A percentile compares a stretch with the other conserved stretches of the same genome.
Evolutionary conservation across 345 rosid species (phyloP).

Genomic region (Eucalyptus urophylla): DNA sequence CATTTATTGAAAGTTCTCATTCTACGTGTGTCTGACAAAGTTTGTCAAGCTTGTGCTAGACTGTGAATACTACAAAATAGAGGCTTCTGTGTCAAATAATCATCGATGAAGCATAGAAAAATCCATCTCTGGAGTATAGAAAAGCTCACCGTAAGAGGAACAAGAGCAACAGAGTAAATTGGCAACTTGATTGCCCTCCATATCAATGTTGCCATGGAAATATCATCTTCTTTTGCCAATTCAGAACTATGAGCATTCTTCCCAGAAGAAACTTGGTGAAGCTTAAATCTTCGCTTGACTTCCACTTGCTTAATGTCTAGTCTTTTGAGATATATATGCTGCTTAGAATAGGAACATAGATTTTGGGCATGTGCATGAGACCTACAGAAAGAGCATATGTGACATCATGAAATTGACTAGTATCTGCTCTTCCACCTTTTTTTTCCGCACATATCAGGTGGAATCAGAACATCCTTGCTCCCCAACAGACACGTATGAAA

Average conservation of each 20-base stretch:
- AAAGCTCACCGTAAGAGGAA: slow-evolving; percentile 75
- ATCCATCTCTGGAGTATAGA: neutral
- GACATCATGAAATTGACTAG: neutral
- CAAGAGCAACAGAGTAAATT: slow-evolving; percentile 70
- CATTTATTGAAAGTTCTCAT: neutral
- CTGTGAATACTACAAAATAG: neutral
- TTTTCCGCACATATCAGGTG: neutral
- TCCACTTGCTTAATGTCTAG: neutral
- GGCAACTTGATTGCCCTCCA: slow-evolving; percentile 93
- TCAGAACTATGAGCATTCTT: neutral
- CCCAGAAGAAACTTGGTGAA: neutral
- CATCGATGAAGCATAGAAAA: neutral
- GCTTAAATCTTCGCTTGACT: neutral
- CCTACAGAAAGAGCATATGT: neutral
- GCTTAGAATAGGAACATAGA: neutral
- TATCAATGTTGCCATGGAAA: slow-evolving; percentile 42
- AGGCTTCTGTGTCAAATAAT: neutral
- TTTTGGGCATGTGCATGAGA: neutral
- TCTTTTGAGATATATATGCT: neutral
- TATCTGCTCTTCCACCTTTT: neutral
- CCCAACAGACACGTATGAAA: neutral
- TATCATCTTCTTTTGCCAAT: slow-evolving; percentile 22
- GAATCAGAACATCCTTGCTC: neutral
- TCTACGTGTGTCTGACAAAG: neutral
- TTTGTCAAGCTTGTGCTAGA: neutral